Evolutionary conservation across 2,329 filamentous ascomycete genomes (phyloP).

Genomic region (Colletotrichum sojae): DNA sequence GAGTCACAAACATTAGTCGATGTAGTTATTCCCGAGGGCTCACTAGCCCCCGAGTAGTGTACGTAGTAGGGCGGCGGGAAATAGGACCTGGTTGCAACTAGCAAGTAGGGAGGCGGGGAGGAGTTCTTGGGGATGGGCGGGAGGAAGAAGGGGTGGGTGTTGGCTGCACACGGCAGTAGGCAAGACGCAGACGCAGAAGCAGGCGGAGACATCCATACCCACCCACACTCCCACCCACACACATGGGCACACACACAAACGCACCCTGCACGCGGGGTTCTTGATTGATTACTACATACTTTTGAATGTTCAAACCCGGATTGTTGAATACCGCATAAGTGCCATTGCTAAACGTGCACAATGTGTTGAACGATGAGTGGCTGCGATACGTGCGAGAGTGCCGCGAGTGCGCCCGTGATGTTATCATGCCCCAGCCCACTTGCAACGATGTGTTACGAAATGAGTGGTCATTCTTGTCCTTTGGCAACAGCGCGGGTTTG

Average conservation of each 20-base stretch:
- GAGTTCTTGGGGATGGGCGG: constrained; percentile 15
- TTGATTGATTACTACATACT: constrained; percentile 10
- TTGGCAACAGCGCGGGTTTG: background rate
- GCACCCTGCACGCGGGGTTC: background rate
- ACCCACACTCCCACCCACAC: background rate
- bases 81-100: background rate
- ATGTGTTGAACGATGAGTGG: constrained; percentile 31
- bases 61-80: background rate
- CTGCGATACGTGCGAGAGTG: constrained; percentile 17
- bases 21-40: constrained; percentile 3
- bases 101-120: background rate
- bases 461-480: constrained; percentile 15
- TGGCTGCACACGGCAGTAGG: constrained; percentile 20
- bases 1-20: constrained; percentile 3
- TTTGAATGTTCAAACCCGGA: constrained; percentile 26
- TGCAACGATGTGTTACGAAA: constrained; percentile 25
- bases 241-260: too few relatives aligned
- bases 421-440: background rate
- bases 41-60: background rate
- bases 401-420: background rate
- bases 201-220: background rate
- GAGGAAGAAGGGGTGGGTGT: constrained; percentile 6
- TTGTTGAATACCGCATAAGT: constrained; percentile 24
- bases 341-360: constrained; percentile 27
- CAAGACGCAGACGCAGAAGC: background rate